Evolutionary conservation across 1,284 basidiomycete genomes (phyloP).

Genomic region (Malassezia equina): DNA sequence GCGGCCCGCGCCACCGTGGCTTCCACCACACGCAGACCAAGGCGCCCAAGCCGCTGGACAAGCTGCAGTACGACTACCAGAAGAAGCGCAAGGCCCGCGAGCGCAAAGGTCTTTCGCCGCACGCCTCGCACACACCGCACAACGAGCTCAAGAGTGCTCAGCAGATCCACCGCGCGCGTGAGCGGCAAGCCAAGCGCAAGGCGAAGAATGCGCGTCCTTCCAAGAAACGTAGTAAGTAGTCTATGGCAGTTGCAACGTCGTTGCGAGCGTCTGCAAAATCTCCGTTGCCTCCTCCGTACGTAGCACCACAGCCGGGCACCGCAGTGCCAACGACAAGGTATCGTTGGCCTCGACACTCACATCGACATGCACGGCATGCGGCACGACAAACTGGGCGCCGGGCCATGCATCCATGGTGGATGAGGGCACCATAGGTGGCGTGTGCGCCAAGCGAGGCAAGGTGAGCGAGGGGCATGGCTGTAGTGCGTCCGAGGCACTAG

Average conservation of each 20-base stretch:
- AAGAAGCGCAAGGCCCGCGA: constrained; percentile 27
- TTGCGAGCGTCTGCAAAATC: background rate
- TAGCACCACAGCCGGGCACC: constrained; percentile 1
- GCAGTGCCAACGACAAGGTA: constrained; percentile 7
- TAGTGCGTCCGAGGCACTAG: background rate
- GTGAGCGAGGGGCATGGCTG: background rate
- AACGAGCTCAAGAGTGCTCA: constrained; percentile 34
- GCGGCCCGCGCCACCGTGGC: constrained; percentile 55
- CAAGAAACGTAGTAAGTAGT: constrained; percentile 4
- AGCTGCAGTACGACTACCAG: constrained; percentile 17
- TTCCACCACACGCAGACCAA: constrained; percentile 31
- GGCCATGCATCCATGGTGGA: background rate
- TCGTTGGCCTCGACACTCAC: constrained; percentile 2
- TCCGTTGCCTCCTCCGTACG: background rate
- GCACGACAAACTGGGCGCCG: background rate
- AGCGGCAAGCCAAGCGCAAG: constrained; percentile 25
- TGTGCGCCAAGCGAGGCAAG: background rate
- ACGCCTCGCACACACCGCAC: constrained; percentile 8
- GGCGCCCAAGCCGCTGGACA: constrained; percentile 26
- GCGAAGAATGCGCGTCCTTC: constrained; percentile 41
- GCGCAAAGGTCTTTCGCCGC: constrained; percentile 21
- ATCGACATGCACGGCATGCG: constrained; percentile 2
- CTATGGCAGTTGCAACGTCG: background rate
- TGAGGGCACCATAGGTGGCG: background rate
- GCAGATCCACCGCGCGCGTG: constrained; percentile 36